phyloP scores from a whole-genome alignment of 768 basidiomycete genomes.

The Brasilioporus rufonigricans region DNA sequence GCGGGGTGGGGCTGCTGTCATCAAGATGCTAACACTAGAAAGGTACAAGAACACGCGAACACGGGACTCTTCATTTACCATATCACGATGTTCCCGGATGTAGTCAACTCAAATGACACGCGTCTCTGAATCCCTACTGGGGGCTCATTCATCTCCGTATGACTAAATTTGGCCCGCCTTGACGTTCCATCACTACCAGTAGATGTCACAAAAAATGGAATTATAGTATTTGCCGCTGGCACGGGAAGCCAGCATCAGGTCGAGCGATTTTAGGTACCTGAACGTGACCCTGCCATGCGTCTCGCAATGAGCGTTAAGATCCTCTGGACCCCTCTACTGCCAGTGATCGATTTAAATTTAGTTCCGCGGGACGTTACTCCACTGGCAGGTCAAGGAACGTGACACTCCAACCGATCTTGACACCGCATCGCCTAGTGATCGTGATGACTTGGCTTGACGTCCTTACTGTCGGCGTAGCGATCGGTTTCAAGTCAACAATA shows the following conservation, averaged over 20 bases:
- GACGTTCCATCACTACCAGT: neutral
- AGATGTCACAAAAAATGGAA: neutral
- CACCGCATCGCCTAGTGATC: neutral
- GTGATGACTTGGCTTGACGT: neutral
- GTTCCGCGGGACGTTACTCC: neutral
- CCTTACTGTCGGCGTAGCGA: neutral
- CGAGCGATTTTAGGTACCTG: neutral
- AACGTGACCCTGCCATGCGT: neutral
- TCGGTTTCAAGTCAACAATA: conserved; percentile 8
- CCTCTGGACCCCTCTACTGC: too few species aligned
- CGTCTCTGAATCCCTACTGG: conserved; percentile 1
- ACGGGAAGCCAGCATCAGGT: neutral
- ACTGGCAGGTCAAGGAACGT: too few species aligned
- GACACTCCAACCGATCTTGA: conserved; percentile 2
- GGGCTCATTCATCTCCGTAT: conserved; percentile 1
- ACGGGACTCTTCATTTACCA: neutral
- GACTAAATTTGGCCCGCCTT: too few species aligned
- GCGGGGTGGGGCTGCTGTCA: neutral
- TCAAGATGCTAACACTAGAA: neutral
- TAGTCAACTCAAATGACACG: neutral
- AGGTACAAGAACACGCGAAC: conserved; percentile 2
- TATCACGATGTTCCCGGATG: neutral
- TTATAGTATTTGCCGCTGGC: neutral
- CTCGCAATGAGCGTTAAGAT: neutral
- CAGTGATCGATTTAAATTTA: neutral